Evolutionary conservation across 2,329 filamentous ascomycete species (phyloP).

Genomic region (Coniochaeta hoffmannii): DNA sequence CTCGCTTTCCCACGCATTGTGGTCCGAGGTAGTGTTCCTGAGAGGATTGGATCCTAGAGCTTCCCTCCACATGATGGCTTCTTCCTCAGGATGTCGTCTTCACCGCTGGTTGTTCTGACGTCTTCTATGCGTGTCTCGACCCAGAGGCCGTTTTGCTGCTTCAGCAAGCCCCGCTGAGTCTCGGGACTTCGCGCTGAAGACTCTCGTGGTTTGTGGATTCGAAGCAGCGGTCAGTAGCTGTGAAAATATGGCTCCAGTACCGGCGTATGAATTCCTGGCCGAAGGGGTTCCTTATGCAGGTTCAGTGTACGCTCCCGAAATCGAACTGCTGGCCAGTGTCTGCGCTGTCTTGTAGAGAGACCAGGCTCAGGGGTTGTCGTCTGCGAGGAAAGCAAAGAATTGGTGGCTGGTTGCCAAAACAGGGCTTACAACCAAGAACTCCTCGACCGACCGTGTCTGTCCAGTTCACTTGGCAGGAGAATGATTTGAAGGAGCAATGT

Average conservation of each 20-base stretch:
- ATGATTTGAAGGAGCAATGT: neutral
- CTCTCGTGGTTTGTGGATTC: neutral
- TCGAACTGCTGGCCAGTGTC: neutral
- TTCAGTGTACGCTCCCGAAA: neutral
- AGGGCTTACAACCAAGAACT: neutral
- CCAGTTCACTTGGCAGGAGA: neutral
- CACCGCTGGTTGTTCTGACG: constrained; percentile 2
- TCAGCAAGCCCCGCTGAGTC: neutral
- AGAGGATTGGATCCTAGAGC: neutral
- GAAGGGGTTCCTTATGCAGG: constrained; percentile 1
- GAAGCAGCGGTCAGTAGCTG: neutral
- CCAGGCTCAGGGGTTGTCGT: neutral
- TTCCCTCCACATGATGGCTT: neutral
- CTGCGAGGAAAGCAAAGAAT: neutral
- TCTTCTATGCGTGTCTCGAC: constrained; percentile 1
- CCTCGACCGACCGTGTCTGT: too few species aligned
- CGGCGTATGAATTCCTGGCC: neutral
- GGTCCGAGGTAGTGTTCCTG: neutral
- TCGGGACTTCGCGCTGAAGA: neutral
- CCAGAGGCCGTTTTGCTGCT: constrained; percentile 1
- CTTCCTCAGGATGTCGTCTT: neutral
- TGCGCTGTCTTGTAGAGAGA: neutral
- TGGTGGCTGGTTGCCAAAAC: neutral
- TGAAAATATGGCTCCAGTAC: neutral
- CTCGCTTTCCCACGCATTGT: neutral